Base-by-base conservation (phyloP, 2,329 filamentous ascomycete species). In the Paecilomyces variotii region DNA sequence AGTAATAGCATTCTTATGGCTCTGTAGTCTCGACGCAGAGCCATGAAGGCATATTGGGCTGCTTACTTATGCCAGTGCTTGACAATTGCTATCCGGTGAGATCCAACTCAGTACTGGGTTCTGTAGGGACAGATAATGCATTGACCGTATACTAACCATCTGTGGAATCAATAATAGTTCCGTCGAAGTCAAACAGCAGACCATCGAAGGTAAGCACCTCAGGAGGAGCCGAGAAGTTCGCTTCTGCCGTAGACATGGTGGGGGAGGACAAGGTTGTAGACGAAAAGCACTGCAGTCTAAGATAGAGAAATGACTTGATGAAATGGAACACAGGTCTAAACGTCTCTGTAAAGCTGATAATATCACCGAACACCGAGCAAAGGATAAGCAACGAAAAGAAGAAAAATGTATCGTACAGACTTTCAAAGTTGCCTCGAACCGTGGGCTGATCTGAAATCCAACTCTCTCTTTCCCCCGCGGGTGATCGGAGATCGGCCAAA, bases 51-150 rank as follows among this genome's bases (percentile, higher is more conserved):
- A n/a, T 56, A 14, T 35, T 19, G 27, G 28, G 55, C n/a, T n/a
- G 74, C 79, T 68, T 71, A 84, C 81, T 77, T 77, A 63, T 83
- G 78, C 85, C 85, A 87, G 71, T 86, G 80, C 69, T 86, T 85
- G 61, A 85, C 76, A 53, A 87, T 84, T n/a, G 85, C 84, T 77
- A 56, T 73, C 70, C 10, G 75, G 79, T 6, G 72, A 76, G 61
- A 79, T 76, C 57, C 81, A 78, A 60, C 83, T 76, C 26, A 79
- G 80, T 50, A 45, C 78, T 80, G 64, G 80, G 73, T 71, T 73
- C 72, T 63, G 75, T 75, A 61, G 70, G 26, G 61, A 56, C 14
- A 58, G n/a, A 59, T 45, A 34, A 59, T 32, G 51, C 14, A 50
- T 45, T n/a, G 39, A 26, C 10, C 24, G 26, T 35, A 53, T 54